Evolutionary conservation across 2,329 filamentous ascomycete genomes (phyloP).

Genomic region (Trichoderma koningii): DNA sequence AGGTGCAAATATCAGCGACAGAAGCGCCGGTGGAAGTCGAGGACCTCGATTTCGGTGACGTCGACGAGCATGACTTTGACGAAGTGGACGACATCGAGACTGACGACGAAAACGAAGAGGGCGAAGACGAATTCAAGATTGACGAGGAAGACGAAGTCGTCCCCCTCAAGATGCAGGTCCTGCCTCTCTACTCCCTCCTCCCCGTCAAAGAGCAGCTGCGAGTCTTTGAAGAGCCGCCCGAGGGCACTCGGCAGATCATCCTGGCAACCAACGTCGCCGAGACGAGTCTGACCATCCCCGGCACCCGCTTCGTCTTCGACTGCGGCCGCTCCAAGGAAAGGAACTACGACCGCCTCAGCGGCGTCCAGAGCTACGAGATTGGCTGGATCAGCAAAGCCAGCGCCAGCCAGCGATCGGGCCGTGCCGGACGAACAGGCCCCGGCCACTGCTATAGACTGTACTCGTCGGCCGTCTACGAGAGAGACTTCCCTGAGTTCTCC

Average conservation of each 20-base stretch:
- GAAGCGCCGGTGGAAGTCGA: slow-evolving; percentile 82
- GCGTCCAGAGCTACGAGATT: slow-evolving; percentile 93
- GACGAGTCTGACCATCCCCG: slow-evolving; percentile 94
- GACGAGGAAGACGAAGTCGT: slow-evolving; percentile 63
- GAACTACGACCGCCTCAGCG: slow-evolving; percentile 81
- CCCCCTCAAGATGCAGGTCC: slow-evolving; percentile 75
- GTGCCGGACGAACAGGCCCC: slow-evolving; percentile 91
- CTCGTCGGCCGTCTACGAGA: slow-evolving; percentile 89
- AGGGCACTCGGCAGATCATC: slow-evolving; percentile 81
- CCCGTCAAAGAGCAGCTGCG: slow-evolving; percentile 87
- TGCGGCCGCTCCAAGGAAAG: slow-evolving; percentile 91
- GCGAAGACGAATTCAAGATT: slow-evolving; percentile 65
- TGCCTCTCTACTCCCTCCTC: slow-evolving; percentile 92
- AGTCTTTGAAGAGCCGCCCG: slow-evolving; percentile 83
- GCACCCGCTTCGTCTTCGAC: slow-evolving; percentile 93
- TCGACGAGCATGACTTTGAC: slow-evolving; percentile 63
- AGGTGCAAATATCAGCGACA: slow-evolving; percentile 72
- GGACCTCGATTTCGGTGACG: slow-evolving; percentile 78
- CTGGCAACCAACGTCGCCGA: slow-evolving; percentile 96
- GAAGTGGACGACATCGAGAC: slow-evolving; percentile 62
- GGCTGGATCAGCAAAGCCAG: slow-evolving; percentile 98
- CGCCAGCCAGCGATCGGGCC: slow-evolving; percentile 85
- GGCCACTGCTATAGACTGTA: slow-evolving; percentile 96
- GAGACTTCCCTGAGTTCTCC: slow-evolving; percentile 82
- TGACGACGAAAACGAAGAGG: slow-evolving; percentile 53